These are phyloP conservation scores for Populus simonii DNA, from an alignment of 345 rosid genomes.

Conservation along the genomic window DNA sequence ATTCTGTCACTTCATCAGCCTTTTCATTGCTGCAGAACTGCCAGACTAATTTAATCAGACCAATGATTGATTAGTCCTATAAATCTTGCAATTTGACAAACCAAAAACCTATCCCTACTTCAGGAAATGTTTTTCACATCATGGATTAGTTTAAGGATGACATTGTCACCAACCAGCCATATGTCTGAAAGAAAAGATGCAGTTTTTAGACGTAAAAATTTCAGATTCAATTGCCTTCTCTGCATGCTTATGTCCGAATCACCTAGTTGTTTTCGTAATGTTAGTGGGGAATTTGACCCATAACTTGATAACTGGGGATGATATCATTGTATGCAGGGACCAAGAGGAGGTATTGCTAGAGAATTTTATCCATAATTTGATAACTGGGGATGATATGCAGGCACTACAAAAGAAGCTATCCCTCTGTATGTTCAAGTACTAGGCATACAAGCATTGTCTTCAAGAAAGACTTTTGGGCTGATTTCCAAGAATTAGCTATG, in stretches of 20 bases:
- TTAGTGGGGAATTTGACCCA: background rate
- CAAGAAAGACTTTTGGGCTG: background rate
- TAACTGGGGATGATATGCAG: background rate
- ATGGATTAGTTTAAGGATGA: background rate
- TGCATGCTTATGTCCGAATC: background rate
- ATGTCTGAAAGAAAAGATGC: background rate
- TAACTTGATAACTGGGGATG: background rate
- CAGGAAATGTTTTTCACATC: background rate
- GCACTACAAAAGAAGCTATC: background rate
- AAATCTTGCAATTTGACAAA: background rate
- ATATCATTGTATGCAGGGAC: background rate
- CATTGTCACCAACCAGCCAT: background rate
- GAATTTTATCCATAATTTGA: background rate
- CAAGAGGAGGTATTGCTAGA: background rate
- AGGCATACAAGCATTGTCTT: background rate
- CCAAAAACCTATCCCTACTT: background rate
- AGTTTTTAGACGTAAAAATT: background rate
- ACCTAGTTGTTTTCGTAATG: background rate
- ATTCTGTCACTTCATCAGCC: constrained; percentile 42
- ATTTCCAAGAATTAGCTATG: background rate
- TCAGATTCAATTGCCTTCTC: background rate
- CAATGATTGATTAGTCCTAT: background rate
- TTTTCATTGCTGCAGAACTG: constrained; percentile 44
- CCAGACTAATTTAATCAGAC: constrained; percentile 1
- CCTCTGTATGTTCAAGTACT: background rate